A percentile compares a stretch with the other conserved stretches of the same genome.
Conservation (phyloP, 345 rosid species). For the Eucalyptus viminalis region DNA sequence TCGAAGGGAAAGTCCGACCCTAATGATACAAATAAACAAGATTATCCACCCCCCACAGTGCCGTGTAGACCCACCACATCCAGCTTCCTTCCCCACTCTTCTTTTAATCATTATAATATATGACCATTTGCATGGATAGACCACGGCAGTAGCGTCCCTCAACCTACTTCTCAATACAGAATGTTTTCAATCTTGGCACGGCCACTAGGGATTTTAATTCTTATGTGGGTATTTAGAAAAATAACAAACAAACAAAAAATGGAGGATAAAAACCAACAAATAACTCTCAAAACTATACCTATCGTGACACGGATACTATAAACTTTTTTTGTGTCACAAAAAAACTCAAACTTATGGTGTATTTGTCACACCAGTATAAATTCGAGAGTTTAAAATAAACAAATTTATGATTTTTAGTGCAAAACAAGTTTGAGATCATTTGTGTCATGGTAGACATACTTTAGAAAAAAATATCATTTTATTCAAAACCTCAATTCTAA, state of each 20-base stretch:
- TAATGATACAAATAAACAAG: background rate
- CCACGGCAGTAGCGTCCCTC: background rate
- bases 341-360: no score
- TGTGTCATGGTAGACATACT: no score
- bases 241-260: background rate
- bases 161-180: background rate
- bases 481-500: no score
- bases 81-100: background rate
- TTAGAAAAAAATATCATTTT: no score
- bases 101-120: background rate
- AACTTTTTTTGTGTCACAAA: no score
- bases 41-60: background rate
- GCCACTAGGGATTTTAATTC: background rate
- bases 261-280: no score
- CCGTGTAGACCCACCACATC: background rate
- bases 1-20: background rate
- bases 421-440: no score
- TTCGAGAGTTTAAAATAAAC: no score
- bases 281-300: no score
- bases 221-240: background rate
- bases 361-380: no score
- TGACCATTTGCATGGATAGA: background rate
- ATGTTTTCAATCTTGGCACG: background rate
- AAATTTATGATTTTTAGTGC: no score
- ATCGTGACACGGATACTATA: accelerated